These are phyloP conservation scores for Lindgomyces ingoldianus DNA, from an alignment of 495 filamentous ascomycete species.

Conservation along the genomic window DNA sequence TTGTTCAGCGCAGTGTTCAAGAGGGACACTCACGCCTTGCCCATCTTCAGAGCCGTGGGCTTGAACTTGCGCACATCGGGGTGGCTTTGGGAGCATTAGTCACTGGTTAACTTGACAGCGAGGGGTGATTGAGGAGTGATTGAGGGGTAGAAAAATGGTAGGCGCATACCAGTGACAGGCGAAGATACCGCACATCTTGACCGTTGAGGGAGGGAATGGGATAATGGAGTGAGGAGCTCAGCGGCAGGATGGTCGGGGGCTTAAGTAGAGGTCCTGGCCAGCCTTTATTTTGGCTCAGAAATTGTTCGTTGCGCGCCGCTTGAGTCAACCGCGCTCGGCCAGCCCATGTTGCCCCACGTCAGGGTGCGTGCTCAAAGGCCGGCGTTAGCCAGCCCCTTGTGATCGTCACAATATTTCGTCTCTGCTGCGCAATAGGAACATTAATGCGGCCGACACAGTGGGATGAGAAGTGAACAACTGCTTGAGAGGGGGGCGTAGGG, in stretches of 20 bases:
- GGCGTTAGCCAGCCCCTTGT: conserved; percentile 2
- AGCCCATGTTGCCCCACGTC: background rate
- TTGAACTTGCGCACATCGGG: conserved; percentile 97
- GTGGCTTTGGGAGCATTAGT: conserved; percentile 61
- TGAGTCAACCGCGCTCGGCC: background rate
- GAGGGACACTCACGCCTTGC: conserved; percentile 74
- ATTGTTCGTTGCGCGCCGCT: background rate
- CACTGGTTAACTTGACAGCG: conserved; percentile 36
- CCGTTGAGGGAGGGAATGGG: conserved; percentile 6
- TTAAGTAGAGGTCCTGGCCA: conserved; percentile 26
- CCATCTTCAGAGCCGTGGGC: conserved; percentile 90
- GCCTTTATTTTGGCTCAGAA: background rate
- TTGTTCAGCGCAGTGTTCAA: conserved; percentile 10
- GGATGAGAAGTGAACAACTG: conserved; percentile 10
- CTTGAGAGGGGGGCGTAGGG: conserved; percentile 5
- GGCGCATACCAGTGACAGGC: conserved; percentile 80
- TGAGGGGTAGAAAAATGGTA: background rate
- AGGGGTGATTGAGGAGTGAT: conserved; percentile 35
- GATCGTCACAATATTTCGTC: background rate
- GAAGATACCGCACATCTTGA: conserved; percentile 72
- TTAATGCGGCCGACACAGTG: conserved; percentile 5
- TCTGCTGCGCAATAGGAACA: background rate
- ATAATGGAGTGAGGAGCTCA: background rate
- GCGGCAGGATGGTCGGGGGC: conserved; percentile 1
- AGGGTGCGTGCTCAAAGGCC: background rate